phyloP scores from a whole-genome alignment of 2,329 filamentous ascomycete species.

The Cladosporium austrohemisphaericum region DNA sequence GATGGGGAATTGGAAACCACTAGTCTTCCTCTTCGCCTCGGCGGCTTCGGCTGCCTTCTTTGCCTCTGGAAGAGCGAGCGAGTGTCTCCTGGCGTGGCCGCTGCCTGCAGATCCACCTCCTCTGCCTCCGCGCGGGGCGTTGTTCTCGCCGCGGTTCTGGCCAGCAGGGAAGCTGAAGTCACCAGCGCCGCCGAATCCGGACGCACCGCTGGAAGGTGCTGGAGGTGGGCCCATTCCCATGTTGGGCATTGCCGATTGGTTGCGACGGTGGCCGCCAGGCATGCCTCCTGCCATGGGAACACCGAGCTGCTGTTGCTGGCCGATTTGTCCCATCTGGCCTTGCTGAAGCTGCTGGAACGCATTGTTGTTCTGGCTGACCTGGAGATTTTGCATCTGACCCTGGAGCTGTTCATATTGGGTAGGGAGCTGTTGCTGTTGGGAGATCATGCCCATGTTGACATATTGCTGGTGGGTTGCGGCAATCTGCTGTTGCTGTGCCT shows the following conservation, averaged over 20 bases:
- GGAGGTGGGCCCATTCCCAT: constrained; percentile 76
- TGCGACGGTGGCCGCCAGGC: constrained; percentile 78
- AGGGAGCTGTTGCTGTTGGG: constrained; percentile 74
- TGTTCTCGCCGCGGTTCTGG: constrained; percentile 52
- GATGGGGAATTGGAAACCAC: constrained; percentile 89
- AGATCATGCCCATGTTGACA: constrained; percentile 94
- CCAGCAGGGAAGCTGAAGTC: constrained; percentile 55
- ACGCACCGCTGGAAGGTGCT: constrained; percentile 82
- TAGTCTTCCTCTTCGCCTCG: constrained; percentile 92
- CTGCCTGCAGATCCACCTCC: constrained; percentile 64
- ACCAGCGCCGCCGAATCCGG: constrained; percentile 67
- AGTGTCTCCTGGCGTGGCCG: constrained; percentile 91
- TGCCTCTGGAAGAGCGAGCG: constrained; percentile 86
- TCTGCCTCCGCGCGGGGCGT: constrained; percentile 61
- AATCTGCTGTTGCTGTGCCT: constrained; percentile 97
- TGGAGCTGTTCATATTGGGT: constrained; percentile 76
- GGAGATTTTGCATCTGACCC: constrained; percentile 71
- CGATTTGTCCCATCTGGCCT: constrained; percentile 57
- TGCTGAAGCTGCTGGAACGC: constrained; percentile 87
- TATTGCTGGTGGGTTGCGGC: constrained; percentile 96
- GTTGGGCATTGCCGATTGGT: constrained; percentile 92
- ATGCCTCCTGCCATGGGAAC: constrained; percentile 68
- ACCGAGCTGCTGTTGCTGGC: constrained; percentile 56
- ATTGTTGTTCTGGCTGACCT: constrained; percentile 58
- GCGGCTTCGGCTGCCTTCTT: constrained; percentile 96